Conservation (phyloP, 2,329 filamentous ascomycete genomes). For the Botrytis cinerea region DNA sequence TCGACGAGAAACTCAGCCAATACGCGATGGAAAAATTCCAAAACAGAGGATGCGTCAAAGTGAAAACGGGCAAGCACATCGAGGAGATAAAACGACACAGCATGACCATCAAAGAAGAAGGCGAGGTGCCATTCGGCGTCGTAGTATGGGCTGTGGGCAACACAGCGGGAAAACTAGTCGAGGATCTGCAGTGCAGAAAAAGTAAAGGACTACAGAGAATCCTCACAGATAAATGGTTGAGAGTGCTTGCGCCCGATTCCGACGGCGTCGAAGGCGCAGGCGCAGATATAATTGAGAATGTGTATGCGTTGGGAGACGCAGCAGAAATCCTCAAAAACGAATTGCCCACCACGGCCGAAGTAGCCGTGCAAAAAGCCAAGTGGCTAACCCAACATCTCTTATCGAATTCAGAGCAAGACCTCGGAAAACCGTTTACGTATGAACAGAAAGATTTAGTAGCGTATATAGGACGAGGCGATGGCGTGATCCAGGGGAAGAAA, state of each 20-base stretch:
- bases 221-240: conserved; percentile 30
- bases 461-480: conserved; percentile 32
- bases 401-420: not conserved
- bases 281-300: conserved; percentile 21
- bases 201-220: conserved; percentile 31
- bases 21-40: conserved; percentile 46
- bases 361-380: conserved; percentile 30
- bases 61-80: conserved; percentile 42
- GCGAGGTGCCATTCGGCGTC: conserved; percentile 25
- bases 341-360: conserved; percentile 32
- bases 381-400: conserved; percentile 25
- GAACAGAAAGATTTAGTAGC: conserved; percentile 30
- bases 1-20: conserved; percentile 46
- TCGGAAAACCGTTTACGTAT: conserved; percentile 26
- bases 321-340: conserved; percentile 33
- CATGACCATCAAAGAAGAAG: conserved; percentile 29
- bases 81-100: conserved; percentile 28
- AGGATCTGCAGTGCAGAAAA: conserved; percentile 34
- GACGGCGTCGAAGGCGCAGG: conserved; percentile 32
- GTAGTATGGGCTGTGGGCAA: conserved; percentile 34
- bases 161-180: conserved; percentile 32
- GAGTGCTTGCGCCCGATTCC: conserved; percentile 27
- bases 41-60: conserved; percentile 42
- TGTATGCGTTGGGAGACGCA: conserved; percentile 40
- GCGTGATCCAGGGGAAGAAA: conserved; percentile 29